Evolutionary conservation across 2,329 filamentous ascomycete genomes (phyloP).

Genomic region (Fusarium cyanostomum): DNA sequence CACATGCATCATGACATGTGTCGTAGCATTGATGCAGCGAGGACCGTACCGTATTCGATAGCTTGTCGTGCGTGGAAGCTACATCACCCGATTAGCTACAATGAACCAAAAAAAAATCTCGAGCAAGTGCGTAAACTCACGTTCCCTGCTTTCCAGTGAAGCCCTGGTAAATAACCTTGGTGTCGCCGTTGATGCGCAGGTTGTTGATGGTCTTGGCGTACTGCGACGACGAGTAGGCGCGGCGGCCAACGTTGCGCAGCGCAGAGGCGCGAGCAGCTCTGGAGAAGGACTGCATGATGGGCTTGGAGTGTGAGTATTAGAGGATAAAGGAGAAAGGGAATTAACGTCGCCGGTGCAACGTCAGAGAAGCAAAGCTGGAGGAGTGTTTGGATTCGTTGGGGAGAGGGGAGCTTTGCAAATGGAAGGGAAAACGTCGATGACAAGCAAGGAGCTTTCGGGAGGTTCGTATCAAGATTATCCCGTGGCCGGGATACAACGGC

Average conservation of each 20-base stretch:
- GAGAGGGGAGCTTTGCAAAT: slow-evolving; percentile 25
- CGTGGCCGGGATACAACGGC: slow-evolving; percentile 39
- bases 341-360: slow-evolving; percentile 26
- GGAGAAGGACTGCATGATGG: slow-evolving; percentile 85
- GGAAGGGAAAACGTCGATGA: slow-evolving; percentile 42
- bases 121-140: slow-evolving; percentile 60
- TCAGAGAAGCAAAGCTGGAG: slow-evolving; percentile 22
- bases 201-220: slow-evolving; percentile 82
- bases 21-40: slow-evolving; percentile 33
- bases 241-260: slow-evolving; percentile 71
- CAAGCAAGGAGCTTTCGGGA: slow-evolving; percentile 39
- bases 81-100: slow-evolving; percentile 30
- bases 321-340: slow-evolving; percentile 15
- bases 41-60: slow-evolving; percentile 89
- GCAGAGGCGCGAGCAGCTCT: slow-evolving; percentile 75
- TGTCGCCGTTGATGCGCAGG: slow-evolving; percentile 91
- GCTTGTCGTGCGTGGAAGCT: slow-evolving; percentile 98
- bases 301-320: slow-evolving; percentile 11
- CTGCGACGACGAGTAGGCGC: slow-evolving; percentile 79
- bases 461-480: slow-evolving; percentile 47
- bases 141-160: slow-evolving; percentile 98
- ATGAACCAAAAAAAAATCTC: background rate
- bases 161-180: slow-evolving; percentile 95
- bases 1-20: slow-evolving; percentile 41
- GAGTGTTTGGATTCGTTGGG: slow-evolving; percentile 18